phyloP scores from a whole-genome alignment of 345 rosid genomes.

The Citrus cavaleriei region DNA sequence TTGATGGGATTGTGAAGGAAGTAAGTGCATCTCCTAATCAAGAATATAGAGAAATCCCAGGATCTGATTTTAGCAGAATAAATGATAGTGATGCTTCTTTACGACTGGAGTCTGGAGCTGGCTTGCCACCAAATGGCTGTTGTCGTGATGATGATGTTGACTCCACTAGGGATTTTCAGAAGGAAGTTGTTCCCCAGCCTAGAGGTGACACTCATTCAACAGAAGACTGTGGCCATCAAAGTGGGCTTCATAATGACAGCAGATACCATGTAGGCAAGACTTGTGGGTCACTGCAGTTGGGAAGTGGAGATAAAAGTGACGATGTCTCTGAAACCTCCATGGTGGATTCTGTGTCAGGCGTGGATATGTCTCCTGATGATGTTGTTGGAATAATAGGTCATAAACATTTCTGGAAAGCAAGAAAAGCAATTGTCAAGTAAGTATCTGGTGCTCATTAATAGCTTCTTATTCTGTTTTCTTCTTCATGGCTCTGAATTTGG shows the following conservation, averaged over 20 bases:
- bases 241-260: constrained; percentile 30
- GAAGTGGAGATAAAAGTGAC: constrained; percentile 51
- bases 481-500: neutral
- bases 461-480: neutral
- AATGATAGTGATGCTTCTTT: constrained; percentile 28
- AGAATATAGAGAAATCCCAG: constrained; percentile 16
- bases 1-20: constrained; percentile 14
- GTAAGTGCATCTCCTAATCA: constrained; percentile 21
- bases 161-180: constrained; percentile 23
- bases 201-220: constrained; percentile 25
- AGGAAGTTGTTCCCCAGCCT: constrained; percentile 22
- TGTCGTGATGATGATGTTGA: constrained; percentile 17
- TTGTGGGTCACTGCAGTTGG: constrained; percentile 21
- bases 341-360: constrained; percentile 56
- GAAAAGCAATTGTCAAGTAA: constrained; percentile 87
- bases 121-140: constrained; percentile 18
- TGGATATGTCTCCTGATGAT: constrained; percentile 76
- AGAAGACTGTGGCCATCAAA: constrained; percentile 27
- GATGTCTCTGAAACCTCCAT: constrained; percentile 59
- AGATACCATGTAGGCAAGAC: constrained; percentile 28
- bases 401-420: constrained; percentile 90
- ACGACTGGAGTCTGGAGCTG: constrained; percentile 30
- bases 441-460: constrained; percentile 17
- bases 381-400: constrained; percentile 87
- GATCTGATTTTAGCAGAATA: constrained; percentile 24